These are phyloP conservation scores for Hygrophorus pudorinus DNA, from an alignment of 768 basidiomycete genomes.

Conservation along the genomic window DNA sequence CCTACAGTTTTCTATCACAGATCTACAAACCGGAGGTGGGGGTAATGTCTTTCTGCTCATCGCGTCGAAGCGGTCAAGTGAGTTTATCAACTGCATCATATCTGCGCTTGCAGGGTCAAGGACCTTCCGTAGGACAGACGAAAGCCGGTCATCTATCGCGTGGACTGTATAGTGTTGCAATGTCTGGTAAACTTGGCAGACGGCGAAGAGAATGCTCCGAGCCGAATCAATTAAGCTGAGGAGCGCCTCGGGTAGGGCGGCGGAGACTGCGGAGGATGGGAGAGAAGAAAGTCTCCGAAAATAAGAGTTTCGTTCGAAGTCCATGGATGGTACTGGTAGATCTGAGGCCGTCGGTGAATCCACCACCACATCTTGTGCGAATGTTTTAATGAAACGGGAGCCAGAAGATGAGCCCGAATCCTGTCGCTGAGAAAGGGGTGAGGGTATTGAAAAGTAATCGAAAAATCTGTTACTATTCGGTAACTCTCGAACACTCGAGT, in stretches of 20 bases:
- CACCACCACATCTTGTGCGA: constrained; percentile 17
- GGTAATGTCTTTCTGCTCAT: constrained; percentile 62
- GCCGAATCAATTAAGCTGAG: constrained; percentile 74
- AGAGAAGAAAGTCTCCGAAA: constrained; percentile 86
- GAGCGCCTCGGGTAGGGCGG: constrained; percentile 61
- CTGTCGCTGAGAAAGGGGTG: constrained; percentile 31
- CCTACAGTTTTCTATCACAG: constrained; percentile 72
- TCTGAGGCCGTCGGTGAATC: constrained; percentile 27
- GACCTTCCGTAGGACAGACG: constrained; percentile 72
- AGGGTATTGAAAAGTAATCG: constrained; percentile 27
- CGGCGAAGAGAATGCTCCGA: constrained; percentile 83
- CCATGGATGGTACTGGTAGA: constrained; percentile 45
- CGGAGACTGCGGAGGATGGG: constrained; percentile 48
- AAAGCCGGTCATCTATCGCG: constrained; percentile 73
- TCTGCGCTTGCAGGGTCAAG: constrained; percentile 77
- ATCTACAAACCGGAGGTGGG: constrained; percentile 60
- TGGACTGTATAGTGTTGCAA: constrained; percentile 81
- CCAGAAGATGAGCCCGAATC: constrained; percentile 34
- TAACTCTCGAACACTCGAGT: not conserved
- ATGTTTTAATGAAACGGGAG: constrained; percentile 15
- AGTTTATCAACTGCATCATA: constrained; percentile 76
- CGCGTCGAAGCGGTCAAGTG: constrained; percentile 86
- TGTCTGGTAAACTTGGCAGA: constrained; percentile 85
- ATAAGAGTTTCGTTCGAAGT: constrained; percentile 82
- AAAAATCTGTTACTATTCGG: constrained; percentile 7